Evolutionary conservation across 1,139 yeast species (phyloP), one percentile per base, ranked within the genome.

Genomic region (Pichia sp.): DNA sequence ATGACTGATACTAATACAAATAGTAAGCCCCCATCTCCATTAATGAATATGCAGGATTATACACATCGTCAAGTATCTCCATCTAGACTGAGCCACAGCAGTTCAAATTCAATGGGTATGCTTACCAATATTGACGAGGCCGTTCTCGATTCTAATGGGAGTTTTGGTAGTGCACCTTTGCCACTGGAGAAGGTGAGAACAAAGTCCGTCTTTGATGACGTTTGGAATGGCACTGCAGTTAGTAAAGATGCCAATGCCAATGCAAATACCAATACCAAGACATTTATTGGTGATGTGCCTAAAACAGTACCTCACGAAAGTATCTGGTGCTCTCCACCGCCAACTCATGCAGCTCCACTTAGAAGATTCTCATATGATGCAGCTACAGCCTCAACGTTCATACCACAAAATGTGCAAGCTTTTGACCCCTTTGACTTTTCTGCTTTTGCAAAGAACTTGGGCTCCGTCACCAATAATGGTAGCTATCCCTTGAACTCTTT

Each of bases 361-460:
- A 47, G 56, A 38, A 31, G 54, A n/a, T 48, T 46, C 24, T 46
- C 54, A 6, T 44, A 45, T 34, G 55, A 49, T 32, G 34, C 34
- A n/a, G 29, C 39, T 5, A 33, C 27, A 4, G 37, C 33, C n/a
- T 18, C 39, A 12, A 35, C 29, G 3, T 34, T 38, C 18, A 13
- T 37, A 2, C 40, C 40, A 5, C 18, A 26, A 15, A 21, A 21
- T 17, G 12, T 10, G 8, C n/a, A 9, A 14, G 16, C 10, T 27
- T 17, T 17, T 15, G n/a, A 14, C 9, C 14, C 30, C 7, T 11
- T n/a, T n/a, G n/a, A n/a, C n/a, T n/a, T n/a, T n/a, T n/a, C n/a
- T n/a, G n/a, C n/a, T n/a, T n/a, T n/a, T n/a, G n/a, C n/a, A n/a
- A n/a, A n/a, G 11, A 26, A 14, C 11, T 8, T 8, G 12, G 12